phyloP scores from a whole-genome alignment of 2,329 filamentous ascomycete species.

The Cercospora sojina region DNA sequence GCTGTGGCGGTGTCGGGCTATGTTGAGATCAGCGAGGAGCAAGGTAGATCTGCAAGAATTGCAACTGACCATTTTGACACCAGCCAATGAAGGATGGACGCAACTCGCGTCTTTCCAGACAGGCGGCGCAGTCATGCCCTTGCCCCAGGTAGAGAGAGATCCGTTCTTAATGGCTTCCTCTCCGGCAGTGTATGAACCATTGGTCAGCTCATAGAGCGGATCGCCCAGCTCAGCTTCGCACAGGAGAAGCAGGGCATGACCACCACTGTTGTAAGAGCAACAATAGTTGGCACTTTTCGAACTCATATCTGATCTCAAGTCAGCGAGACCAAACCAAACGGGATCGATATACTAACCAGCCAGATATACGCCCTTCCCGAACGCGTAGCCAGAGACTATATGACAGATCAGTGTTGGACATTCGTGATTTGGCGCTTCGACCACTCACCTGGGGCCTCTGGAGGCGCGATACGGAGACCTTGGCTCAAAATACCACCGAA shows the following conservation, averaged over 20 bases:
- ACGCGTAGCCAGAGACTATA: constrained; percentile 56
- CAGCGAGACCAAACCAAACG: too few relatives aligned
- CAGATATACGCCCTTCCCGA: constrained; percentile 85
- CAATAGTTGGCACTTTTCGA: constrained; percentile 83
- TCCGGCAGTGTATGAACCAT: constrained; percentile 62
- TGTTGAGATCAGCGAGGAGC: constrained; percentile 2
- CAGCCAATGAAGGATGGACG: constrained; percentile 64
- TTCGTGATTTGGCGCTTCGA: constrained; percentile 60
- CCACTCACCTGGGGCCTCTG: constrained; percentile 65
- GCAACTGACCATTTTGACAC: constrained; percentile 65
- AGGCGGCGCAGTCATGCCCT: constrained; percentile 62
- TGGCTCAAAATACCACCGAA: constrained; percentile 85
- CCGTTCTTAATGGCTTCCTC: constrained; percentile 60
- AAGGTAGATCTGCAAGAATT: background rate
- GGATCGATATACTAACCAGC: constrained; percentile 66
- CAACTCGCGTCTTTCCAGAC: constrained; percentile 73
- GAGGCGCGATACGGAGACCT: constrained; percentile 84
- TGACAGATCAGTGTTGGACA: background rate
- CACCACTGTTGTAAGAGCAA: constrained; percentile 45
- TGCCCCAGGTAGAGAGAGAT: constrained; percentile 67
- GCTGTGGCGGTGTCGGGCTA: constrained; percentile 29
- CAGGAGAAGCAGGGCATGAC: constrained; percentile 71
- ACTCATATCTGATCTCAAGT: constrained; percentile 59
- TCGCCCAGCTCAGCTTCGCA: constrained; percentile 81
- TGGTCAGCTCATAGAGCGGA: constrained; percentile 65